A percentile compares a stretch with the other conserved stretches of the same genome.
Evolutionary conservation across 1,284 basidiomycete species (phyloP).

Genomic region (Bjerkandera adusta): DNA sequence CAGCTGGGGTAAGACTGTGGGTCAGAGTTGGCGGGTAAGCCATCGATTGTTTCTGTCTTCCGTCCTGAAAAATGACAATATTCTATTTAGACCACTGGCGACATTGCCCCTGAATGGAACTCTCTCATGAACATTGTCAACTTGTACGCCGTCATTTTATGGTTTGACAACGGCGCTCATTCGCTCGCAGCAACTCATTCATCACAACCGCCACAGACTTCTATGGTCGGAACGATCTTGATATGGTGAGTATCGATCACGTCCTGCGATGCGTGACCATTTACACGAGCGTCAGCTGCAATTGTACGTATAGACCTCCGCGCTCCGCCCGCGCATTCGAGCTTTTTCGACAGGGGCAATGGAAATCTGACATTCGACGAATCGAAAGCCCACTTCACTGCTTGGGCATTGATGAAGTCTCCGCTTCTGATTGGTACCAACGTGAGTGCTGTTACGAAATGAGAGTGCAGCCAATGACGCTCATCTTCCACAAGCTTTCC

Average conservation of each 20-base stretch:
- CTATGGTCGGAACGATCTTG: conserved; percentile 60
- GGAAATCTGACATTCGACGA: conserved; percentile 56
- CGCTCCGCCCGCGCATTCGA: neutral
- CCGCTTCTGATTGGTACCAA: conserved; percentile 48
- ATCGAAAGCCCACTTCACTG: conserved; percentile 60
- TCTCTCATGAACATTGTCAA: conserved; percentile 42
- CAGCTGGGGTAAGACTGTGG: conserved; percentile 41
- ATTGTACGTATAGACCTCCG: conserved; percentile 39
- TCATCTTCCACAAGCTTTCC: conserved; percentile 39
- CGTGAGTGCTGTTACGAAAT: conserved; percentile 20
- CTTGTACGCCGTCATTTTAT: conserved; percentile 28
- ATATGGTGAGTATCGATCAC: conserved; percentile 42
- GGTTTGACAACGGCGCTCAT: neutral
- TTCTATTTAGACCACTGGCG: conserved; percentile 28
- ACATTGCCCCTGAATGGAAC: conserved; percentile 36
- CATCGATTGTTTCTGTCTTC: conserved; percentile 8
- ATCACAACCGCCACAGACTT: conserved; percentile 55
- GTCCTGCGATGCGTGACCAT: neutral
- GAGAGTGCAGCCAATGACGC: neutral
- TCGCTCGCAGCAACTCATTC: conserved; percentile 32
- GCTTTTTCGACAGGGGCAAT: conserved; percentile 44
- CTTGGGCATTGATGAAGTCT: conserved; percentile 65
- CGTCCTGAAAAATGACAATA: neutral
- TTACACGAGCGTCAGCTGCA: conserved; percentile 39
- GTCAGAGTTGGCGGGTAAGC: conserved; percentile 45